Evolutionary conservation across 106 monocot genomes (phyloP).

Genomic region (Allium cepa): DNA sequence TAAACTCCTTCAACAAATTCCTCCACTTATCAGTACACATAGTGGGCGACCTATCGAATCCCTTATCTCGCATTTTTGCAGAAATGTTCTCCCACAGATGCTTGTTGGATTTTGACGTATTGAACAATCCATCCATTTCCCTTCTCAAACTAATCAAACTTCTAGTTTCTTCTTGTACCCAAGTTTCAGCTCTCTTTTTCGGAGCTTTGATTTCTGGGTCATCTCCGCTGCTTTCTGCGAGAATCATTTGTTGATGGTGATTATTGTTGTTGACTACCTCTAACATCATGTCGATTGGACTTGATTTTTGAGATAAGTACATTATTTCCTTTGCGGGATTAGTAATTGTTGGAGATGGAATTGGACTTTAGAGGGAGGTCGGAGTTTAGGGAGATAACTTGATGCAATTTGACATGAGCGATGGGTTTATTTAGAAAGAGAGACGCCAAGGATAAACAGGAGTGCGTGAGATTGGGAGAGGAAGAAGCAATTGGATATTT

Average conservation of each 20-base stretch:
- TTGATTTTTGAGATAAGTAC: conserved; percentile 68
- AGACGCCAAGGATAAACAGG: too few relatives aligned
- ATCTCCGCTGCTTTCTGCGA: conserved; percentile 51
- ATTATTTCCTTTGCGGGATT: neutral
- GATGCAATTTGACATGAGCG: too few relatives aligned
- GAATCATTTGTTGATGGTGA: conserved; percentile 36
- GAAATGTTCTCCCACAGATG: conserved; percentile 96
- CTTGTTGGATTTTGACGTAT: conserved; percentile 92
- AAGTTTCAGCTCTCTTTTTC: conserved; percentile 81
- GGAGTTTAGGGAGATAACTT: too few relatives aligned
- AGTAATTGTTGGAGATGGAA: too few relatives aligned
- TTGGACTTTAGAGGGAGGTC: too few relatives aligned
- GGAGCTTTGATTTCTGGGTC: conserved; percentile 36
- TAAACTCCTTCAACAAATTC: conserved; percentile 93
- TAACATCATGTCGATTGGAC: conserved; percentile 47
- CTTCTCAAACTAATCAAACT: conserved; percentile 61
- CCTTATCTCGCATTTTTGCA: conserved; percentile 73
- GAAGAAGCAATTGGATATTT: too few relatives aligned
- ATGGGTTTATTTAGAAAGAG: too few relatives aligned
- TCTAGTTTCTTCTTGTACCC: conserved; percentile 88
- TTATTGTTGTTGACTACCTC: conserved; percentile 23
- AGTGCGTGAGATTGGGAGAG: too few relatives aligned
- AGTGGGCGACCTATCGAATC: conserved; percentile 82
- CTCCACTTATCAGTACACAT: conserved; percentile 99
- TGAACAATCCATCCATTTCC: conserved; percentile 84